Evolutionary conservation across 73 alveolate genomes (phyloP), one percentile per base, ranked within the genome.

Genomic region (Paramecium pentaurelia): DNA sequence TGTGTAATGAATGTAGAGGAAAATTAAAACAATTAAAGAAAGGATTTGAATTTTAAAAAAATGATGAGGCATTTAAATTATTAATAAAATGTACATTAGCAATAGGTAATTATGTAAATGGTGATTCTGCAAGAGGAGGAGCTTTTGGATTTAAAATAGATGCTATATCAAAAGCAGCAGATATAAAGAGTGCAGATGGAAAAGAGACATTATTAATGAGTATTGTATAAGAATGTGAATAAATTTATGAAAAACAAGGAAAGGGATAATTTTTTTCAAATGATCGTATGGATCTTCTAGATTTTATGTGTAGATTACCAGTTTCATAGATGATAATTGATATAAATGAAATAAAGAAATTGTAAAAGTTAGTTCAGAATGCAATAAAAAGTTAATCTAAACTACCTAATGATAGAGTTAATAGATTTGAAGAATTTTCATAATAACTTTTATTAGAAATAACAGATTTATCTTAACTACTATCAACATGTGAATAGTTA

Each of bases 91-190:
- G 92, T 20, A 68, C 93, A 36, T 58, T 95, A 12, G 98, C 98
- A 4, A 80, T 77, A 83, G 98, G 98, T 30, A 95, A 95, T 92
- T 95, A 95, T 88, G 77, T 95, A 83, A 95, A 95, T 87, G 98
- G 98, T 7, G 88, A 92, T 16, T 92, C 97, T 10, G 95, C 93
- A 30, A 92, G 96, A 70, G 98, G 98, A 49, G 98, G 98, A 0
- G 98, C 98, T 27, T 95, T 92, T 88, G 98, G 98, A 36, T 95
- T 95, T 60, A 93, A 92, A 71, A 37, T 95, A 22, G 92, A 93
- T 59, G 95, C 98, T 6, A 58, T 95, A 77, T n/a, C 71, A 9
- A 95, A 95, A 86, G 93, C 95, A 45, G 93, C 92, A 51, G 98
- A 95, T 77, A 86, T 95, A 95, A 94, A 94, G 91, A 75, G 96